Conservation (phyloP, 257 asterid genomes). For the Plantago major region DNA sequence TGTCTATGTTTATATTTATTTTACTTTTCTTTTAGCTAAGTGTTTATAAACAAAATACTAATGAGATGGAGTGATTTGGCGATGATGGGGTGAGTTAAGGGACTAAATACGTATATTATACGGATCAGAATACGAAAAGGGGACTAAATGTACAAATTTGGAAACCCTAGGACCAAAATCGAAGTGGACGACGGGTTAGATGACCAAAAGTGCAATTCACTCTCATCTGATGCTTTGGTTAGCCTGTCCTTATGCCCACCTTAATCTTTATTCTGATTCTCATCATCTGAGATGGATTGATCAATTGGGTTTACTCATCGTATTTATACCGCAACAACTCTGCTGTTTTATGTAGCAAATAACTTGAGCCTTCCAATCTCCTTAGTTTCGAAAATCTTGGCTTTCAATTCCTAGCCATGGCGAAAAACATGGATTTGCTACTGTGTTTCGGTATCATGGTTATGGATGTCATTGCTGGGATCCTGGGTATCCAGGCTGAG, state of each 20-base stretch:
- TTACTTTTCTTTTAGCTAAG: too few relatives aligned
- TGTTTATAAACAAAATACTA: too few relatives aligned
- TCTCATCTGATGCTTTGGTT: conserved; percentile 21
- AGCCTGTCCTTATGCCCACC: conserved; percentile 21
- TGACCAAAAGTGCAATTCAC: too few relatives aligned
- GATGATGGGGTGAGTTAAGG: too few relatives aligned
- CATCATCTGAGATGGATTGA: conserved; percentile 16
- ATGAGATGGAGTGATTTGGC: too few relatives aligned
- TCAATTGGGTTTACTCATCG: background rate
- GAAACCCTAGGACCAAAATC: too few relatives aligned
- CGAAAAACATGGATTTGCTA: conserved; percentile 30
- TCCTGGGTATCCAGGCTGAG: conserved; percentile 57
- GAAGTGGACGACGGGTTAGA: too few relatives aligned
- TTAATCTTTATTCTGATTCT: conserved; percentile 61
- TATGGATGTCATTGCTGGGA: conserved; percentile 43
- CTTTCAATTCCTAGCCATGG: conserved; percentile 31
- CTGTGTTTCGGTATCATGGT: conserved; percentile 37
- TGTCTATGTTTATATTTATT: too few relatives aligned
- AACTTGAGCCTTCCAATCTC: background rate
- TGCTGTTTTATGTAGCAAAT: background rate
- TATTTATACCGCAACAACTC: conserved; percentile 14
- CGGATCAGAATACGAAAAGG: too few relatives aligned
- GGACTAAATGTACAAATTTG: too few relatives aligned
- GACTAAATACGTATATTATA: too few relatives aligned
- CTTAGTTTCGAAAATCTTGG: background rate